Percentiles rank a stretch among this genome's conserved stretches.
These are phyloP conservation scores for Mycosphaerelloides madeirae DNA, from an alignment of 2,329 filamentous ascomycete genomes.

Conservation along the genomic window DNA sequence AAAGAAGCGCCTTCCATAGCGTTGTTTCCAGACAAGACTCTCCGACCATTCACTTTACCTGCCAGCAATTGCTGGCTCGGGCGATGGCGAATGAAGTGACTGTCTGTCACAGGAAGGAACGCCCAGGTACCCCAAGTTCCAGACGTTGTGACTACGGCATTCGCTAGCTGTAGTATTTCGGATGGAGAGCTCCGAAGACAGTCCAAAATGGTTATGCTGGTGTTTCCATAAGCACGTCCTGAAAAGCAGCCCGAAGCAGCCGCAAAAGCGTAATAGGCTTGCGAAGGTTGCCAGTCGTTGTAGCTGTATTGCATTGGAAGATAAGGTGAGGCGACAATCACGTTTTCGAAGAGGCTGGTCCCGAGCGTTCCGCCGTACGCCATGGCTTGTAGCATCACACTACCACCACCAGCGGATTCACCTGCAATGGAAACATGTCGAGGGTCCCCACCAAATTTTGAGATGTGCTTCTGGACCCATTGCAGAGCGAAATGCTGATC, in stretches of 20 bases:
- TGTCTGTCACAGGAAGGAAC: slow-evolving; percentile 43
- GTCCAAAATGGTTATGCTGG: slow-evolving; percentile 35
- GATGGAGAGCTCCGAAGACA: slow-evolving; percentile 31
- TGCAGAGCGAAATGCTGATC: slow-evolving; percentile 50
- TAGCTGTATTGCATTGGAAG: slow-evolving; percentile 43
- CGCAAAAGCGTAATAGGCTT: slow-evolving; percentile 45
- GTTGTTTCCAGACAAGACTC: slow-evolving; percentile 41
- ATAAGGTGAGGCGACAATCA: slow-evolving; percentile 41
- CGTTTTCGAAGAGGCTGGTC: slow-evolving; percentile 25
- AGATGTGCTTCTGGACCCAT: slow-evolving; percentile 47
- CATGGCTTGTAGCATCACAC: slow-evolving; percentile 34
- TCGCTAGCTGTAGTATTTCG: slow-evolving; percentile 36
- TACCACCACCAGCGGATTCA: slow-evolving; percentile 37
- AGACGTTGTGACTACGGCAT: slow-evolving; percentile 30
- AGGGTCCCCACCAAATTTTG: slow-evolving; percentile 14
- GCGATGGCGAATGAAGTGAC: slow-evolving; percentile 34
- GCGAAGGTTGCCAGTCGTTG: slow-evolving; percentile 42
- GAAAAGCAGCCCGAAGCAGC: slow-evolving; percentile 35
- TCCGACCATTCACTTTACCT: slow-evolving; percentile 36
- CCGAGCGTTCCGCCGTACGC: slow-evolving; percentile 22
- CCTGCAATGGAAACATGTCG: slow-evolving; percentile 41
- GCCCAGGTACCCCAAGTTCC: slow-evolving; percentile 37
- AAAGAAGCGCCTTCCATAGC: slow-evolving; percentile 49
- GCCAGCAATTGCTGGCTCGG: slow-evolving; percentile 35
- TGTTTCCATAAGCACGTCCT: slow-evolving; percentile 1